phyloP scores from a whole-genome alignment of 176 grass and related monocot species.

The Neostapfia colusana region DNA sequence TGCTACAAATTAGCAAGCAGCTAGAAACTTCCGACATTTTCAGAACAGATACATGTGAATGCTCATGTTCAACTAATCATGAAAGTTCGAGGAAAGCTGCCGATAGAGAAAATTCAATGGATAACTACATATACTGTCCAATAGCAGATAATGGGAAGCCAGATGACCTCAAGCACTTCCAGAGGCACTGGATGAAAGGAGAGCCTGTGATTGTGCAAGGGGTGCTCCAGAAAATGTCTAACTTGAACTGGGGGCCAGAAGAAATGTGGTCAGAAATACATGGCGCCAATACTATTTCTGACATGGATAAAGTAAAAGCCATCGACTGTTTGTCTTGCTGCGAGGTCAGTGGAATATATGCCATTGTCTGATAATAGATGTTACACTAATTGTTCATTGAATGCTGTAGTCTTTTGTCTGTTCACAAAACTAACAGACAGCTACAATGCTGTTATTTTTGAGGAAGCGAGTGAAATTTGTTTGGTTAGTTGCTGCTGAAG shows the following conservation, averaged over 20 bases:
- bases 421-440: background rate
- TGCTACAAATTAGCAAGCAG: conserved; percentile 20
- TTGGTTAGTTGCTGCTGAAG: background rate
- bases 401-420: conserved; percentile 2
- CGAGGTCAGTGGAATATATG: conserved; percentile 53
- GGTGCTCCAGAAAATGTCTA: conserved; percentile 47
- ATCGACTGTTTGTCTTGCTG: conserved; percentile 66
- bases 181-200: conserved; percentile 76
- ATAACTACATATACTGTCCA: conserved; percentile 73
- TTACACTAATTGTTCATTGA: background rate
- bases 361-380: background rate
- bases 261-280: conserved; percentile 60
- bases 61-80: conserved; percentile 36
- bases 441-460: background rate
- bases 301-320: conserved; percentile 38
- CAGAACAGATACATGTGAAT: conserved; percentile 32
- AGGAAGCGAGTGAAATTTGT: background rate
- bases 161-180: conserved; percentile 67
- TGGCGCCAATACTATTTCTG: conserved; percentile 14
- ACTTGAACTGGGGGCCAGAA: conserved; percentile 58
- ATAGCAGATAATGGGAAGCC: conserved; percentile 34
- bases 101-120: conserved; percentile 46
- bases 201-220: conserved; percentile 75
- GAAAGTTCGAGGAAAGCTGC: conserved; percentile 63
- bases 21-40: conserved; percentile 21